These are phyloP conservation scores for Populus tomentosa DNA, from an alignment of 441 rosid genomes.

Conservation along the genomic window DNA sequence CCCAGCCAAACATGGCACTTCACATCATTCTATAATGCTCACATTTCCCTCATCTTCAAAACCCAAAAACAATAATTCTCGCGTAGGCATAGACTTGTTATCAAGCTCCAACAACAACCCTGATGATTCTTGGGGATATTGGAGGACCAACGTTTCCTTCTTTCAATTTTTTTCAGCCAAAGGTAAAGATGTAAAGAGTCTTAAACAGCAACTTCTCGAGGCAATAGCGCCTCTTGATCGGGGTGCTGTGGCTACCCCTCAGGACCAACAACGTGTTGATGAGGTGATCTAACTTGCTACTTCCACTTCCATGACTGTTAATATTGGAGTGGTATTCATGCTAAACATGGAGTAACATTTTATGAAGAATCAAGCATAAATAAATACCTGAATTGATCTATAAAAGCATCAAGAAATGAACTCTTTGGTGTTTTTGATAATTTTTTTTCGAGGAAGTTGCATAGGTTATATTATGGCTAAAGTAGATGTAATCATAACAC, in stretches of 20 bases:
- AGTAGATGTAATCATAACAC: not conserved
- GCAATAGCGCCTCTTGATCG: constrained; percentile 38
- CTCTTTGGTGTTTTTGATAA: not conserved
- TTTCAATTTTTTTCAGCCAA: constrained; percentile 19
- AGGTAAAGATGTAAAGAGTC: constrained; percentile 16
- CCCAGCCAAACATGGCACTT: not conserved
- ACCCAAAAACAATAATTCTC: not conserved
- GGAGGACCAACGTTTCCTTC: constrained; percentile 29
- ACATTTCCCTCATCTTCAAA: not conserved
- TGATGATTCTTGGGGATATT: constrained; percentile 8
- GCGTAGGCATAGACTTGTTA: not conserved
- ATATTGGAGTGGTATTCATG: not conserved
- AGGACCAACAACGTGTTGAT: constrained; percentile 33
- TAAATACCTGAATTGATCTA: not conserved
- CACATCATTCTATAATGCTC: not conserved
- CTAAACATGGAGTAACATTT: not conserved
- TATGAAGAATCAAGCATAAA: not conserved
- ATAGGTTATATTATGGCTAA: not conserved
- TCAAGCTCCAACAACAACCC: not conserved
- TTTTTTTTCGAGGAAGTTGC: not conserved
- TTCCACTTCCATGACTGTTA: not conserved
- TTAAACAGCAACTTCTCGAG: constrained; percentile 27
- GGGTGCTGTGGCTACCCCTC: constrained; percentile 29
- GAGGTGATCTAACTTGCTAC: constrained; percentile 29
- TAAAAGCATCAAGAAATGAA: not conserved